A percentile compares a stretch with the other conserved stretches of the same genome.
phyloP scores from a whole-genome alignment of 2,329 filamentous ascomycete species.

The Pyricularia grisea region DNA sequence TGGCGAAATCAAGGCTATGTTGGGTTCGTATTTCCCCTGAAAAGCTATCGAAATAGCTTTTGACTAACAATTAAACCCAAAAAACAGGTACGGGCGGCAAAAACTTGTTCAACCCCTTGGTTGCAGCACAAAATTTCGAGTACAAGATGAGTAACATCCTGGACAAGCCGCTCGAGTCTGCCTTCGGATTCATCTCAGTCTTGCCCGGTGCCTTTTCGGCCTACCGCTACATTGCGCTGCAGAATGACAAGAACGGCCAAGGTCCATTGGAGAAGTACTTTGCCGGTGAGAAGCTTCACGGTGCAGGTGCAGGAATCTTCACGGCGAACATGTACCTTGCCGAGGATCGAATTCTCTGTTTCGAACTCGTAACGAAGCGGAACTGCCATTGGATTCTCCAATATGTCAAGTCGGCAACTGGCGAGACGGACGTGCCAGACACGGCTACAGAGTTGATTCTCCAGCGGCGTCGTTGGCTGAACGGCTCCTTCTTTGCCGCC shows the following conservation, averaged over 20 bases:
- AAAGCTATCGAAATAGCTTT: not conserved
- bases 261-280: constrained; percentile 96
- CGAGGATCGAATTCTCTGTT: constrained; percentile 97
- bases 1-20: constrained; percentile 98
- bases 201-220: constrained; percentile 97
- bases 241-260: constrained; percentile 92
- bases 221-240: constrained; percentile 86
- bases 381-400: constrained; percentile 97
- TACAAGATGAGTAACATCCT: constrained; percentile 99
- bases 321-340: constrained; percentile 99
- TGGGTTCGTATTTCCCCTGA: constrained; percentile 51
- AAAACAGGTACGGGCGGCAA: constrained; percentile 28
- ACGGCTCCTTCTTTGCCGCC: constrained; percentile 96
- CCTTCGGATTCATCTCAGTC: constrained; percentile 96
- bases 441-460: constrained; percentile 90
- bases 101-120: constrained; percentile 83
- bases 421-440: constrained; percentile 94
- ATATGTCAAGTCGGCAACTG: constrained; percentile 95
- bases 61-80: not conserved
- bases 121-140: constrained; percentile 97
- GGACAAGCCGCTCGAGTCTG: constrained; percentile 93
- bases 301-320: constrained; percentile 87
- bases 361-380: constrained; percentile 93
- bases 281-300: constrained; percentile 90
- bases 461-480: constrained; percentile 93